Conservation (phyloP, 2,329 filamentous ascomycete genomes). For the Ceratocystis diversiconidia region DNA sequence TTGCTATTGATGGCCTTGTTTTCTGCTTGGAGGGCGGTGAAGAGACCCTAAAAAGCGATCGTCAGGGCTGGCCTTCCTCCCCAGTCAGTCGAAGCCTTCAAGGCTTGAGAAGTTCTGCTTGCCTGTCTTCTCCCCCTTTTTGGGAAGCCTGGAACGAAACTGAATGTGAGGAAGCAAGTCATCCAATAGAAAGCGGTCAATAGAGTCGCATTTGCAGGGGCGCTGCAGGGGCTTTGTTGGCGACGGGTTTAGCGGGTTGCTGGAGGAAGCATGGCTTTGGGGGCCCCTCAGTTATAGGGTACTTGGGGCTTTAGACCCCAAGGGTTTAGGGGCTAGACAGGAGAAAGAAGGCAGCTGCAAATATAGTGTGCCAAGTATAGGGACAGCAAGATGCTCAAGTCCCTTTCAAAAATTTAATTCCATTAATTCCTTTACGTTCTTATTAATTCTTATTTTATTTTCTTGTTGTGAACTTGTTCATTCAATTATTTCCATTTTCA, state of each 20-base stretch:
- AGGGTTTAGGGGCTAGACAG: too few relatives aligned
- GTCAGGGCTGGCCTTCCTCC: neutral
- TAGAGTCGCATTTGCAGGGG: neutral
- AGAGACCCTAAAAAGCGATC: neutral
- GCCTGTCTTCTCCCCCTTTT: neutral
- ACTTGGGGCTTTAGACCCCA: too few relatives aligned
- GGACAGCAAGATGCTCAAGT: neutral
- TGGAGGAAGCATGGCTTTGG: neutral
- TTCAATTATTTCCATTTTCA: too few relatives aligned
- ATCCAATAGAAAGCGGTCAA: neutral
- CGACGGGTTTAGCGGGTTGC: neutral
- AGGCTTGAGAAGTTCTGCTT: too few relatives aligned
- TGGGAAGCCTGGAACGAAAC: neutral
- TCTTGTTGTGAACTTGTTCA: neutral
- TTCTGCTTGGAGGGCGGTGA: neutral
- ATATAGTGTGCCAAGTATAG: too few relatives aligned
- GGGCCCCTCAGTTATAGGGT: too few relatives aligned
- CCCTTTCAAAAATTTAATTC: neutral
- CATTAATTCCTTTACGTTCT: neutral
- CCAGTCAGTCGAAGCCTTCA: too few relatives aligned
- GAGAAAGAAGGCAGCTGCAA: too few relatives aligned
- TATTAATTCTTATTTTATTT: conserved; percentile 8
- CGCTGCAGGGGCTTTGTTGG: neutral
- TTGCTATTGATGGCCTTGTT: too few relatives aligned
- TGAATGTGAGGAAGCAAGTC: too few relatives aligned